Percentiles rank a stretch among this genome's conserved stretches.
phyloP scores from a whole-genome alignment of 2,329 filamentous ascomycete genomes.

The Alternaria metachromatica region DNA sequence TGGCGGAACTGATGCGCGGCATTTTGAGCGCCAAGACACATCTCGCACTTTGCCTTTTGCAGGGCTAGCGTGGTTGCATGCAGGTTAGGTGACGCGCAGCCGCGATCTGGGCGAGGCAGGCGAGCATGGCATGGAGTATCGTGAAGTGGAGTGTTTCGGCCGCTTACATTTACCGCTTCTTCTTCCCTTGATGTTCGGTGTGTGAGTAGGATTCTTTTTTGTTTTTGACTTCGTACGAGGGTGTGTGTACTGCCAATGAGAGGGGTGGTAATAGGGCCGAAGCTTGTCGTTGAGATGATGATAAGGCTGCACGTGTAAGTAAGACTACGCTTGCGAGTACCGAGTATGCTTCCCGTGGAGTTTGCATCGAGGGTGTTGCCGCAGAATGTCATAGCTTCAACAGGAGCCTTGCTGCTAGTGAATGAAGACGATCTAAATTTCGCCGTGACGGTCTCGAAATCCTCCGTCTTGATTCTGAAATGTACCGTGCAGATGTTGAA shows the following conservation, averaged over 20 bases:
- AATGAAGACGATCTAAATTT: not conserved
- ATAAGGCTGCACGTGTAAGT: not conserved
- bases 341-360: not conserved
- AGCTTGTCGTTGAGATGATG: not conserved
- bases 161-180: constrained; percentile 10
- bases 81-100: not conserved
- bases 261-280: not conserved
- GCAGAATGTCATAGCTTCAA: not conserved
- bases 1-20: constrained; percentile 34
- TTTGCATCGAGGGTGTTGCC: not conserved
- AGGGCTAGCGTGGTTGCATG: not conserved
- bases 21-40: constrained; percentile 24
- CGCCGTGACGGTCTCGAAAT: not conserved
- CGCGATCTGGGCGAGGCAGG: not conserved
- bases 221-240: not conserved
- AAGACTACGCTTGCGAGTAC: not conserved
- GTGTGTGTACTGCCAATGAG: not conserved
- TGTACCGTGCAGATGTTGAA: not conserved
- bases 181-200: constrained; percentile 2
- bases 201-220: not conserved
- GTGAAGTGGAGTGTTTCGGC: constrained; percentile 6
- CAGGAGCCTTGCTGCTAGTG: not conserved
- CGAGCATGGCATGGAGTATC: not conserved
- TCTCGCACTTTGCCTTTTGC: not conserved
- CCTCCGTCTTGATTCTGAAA: not conserved